Conservation (phyloP, 1,284 basidiomycete genomes). For the Albatrellus sp. region DNA sequence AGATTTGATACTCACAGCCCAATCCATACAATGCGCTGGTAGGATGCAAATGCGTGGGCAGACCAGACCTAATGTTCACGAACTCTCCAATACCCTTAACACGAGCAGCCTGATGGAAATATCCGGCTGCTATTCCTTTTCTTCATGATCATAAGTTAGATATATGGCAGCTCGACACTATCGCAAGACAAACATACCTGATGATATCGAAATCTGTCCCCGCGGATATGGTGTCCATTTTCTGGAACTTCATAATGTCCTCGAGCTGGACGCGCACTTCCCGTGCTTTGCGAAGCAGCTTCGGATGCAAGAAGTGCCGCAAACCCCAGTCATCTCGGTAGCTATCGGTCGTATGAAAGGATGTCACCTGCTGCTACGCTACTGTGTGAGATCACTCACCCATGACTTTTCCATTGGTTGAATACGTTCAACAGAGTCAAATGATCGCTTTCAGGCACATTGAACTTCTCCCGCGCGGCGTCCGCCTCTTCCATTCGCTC, state of each 20-base stretch:
- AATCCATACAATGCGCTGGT: conserved; percentile 94
- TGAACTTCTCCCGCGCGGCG: conserved; percentile 95
- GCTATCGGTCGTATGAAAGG: conserved; percentile 23
- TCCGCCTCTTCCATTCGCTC: conserved; percentile 94
- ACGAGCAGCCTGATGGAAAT: conserved; percentile 97
- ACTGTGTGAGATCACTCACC: conserved; percentile 31
- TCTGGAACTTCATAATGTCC: conserved; percentile 98
- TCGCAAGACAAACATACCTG: conserved; percentile 36
- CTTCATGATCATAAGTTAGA: conserved; percentile 26
- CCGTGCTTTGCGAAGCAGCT: conserved; percentile 86
- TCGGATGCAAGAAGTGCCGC: conserved; percentile 93
- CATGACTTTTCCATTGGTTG: conserved; percentile 95
- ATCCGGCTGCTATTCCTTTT: conserved; percentile 95
- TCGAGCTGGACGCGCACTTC: conserved; percentile 96
- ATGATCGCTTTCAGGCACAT: conserved; percentile 97
- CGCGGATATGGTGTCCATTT: conserved; percentile 81
- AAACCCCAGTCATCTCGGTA: conserved; percentile 90
- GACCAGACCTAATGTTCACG: conserved; percentile 92
- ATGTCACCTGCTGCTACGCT: conserved; percentile 1
- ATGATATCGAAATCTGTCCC: conserved; percentile 95
- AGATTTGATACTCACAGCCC: conserved; percentile 63
- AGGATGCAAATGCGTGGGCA: conserved; percentile 89
- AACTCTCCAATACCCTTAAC: conserved; percentile 99
- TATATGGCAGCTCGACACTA: background rate
- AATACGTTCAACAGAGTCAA: conserved; percentile 93